These are phyloP conservation scores for Ophiostoma himal-ulmi DNA, from an alignment of 2,329 filamentous ascomycete genomes.

Conservation along the genomic window DNA sequence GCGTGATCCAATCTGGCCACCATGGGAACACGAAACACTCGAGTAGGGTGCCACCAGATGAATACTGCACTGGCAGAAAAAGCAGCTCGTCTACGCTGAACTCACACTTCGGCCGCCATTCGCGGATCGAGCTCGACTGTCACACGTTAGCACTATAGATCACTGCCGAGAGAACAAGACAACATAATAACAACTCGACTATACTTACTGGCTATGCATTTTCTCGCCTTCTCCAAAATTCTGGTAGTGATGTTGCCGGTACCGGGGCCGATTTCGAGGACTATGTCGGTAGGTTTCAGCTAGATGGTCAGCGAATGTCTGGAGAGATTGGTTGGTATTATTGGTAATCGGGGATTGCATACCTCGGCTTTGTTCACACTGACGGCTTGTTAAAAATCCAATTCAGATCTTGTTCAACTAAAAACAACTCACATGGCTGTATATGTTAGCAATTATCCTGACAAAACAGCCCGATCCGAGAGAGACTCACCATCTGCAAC, in stretches of 20 bases:
- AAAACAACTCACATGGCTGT: slow-evolving; percentile 25
- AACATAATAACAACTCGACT: no score
- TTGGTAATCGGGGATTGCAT: neutral
- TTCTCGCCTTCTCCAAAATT: slow-evolving; percentile 82
- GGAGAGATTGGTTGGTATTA: neutral
- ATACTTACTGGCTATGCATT: slow-evolving; percentile 53
- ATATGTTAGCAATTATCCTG: slow-evolving; percentile 8
- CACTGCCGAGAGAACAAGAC: neutral
- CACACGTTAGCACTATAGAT: neutral
- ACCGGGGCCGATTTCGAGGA: slow-evolving; percentile 83
- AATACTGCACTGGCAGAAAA: neutral
- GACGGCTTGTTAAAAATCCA: neutral
- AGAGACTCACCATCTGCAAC: slow-evolving; percentile 25
- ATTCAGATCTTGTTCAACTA: neutral
- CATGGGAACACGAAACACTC: no score
- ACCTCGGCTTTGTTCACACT: slow-evolving; percentile 27
- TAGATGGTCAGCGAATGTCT: slow-evolving; percentile 36
- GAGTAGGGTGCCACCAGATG: neutral
- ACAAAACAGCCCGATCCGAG: neutral
- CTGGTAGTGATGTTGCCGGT: slow-evolving; percentile 80
- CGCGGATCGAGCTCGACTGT: slow-evolving; percentile 84
- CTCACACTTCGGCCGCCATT: slow-evolving; percentile 89
- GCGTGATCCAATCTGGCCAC: no score
- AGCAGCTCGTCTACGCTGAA: neutral
- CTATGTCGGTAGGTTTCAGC: slow-evolving; percentile 82